phyloP scores from a whole-genome alignment of 306 rosid species.

The Vigna hirtella region DNA sequence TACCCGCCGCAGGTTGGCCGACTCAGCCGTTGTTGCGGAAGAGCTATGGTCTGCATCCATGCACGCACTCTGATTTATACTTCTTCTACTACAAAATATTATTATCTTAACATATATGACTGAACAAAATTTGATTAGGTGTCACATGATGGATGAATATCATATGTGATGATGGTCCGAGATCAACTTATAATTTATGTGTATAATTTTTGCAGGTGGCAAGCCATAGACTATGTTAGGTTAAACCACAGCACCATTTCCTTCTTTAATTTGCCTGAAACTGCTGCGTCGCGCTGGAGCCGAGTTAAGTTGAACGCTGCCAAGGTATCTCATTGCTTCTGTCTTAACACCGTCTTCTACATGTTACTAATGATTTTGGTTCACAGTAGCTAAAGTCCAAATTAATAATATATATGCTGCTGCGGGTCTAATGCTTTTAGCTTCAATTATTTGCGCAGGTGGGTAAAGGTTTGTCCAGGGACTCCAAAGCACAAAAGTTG shows the following conservation, averaged over 20 bases:
- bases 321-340: background rate
- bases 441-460: background rate
- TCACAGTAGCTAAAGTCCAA: background rate
- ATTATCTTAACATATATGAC: too few relatives aligned
- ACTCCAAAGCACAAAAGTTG: slow-evolving; percentile 16
- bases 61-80: background rate
- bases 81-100: too few relatives aligned
- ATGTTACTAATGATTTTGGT: background rate
- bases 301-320: slow-evolving; percentile 23
- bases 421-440: background rate
- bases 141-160: background rate
- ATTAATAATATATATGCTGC: background rate
- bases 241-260: slow-evolving; percentile 26
- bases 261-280: slow-evolving; percentile 25
- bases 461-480: slow-evolving; percentile 31
- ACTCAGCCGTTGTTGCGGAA: slow-evolving; percentile 27
- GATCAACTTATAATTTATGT: too few relatives aligned
- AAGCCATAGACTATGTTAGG: slow-evolving; percentile 28
- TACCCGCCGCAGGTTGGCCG: slow-evolving; percentile 30
- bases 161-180: too few relatives aligned
- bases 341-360: background rate
- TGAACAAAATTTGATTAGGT: too few relatives aligned
- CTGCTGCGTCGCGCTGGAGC: slow-evolving; percentile 26
- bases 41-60: slow-evolving; percentile 8
- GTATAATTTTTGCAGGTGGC: slow-evolving; percentile 2